Conservation (phyloP, 1,139 yeast species). For the Pneumocystis jirovecii region DNA sequence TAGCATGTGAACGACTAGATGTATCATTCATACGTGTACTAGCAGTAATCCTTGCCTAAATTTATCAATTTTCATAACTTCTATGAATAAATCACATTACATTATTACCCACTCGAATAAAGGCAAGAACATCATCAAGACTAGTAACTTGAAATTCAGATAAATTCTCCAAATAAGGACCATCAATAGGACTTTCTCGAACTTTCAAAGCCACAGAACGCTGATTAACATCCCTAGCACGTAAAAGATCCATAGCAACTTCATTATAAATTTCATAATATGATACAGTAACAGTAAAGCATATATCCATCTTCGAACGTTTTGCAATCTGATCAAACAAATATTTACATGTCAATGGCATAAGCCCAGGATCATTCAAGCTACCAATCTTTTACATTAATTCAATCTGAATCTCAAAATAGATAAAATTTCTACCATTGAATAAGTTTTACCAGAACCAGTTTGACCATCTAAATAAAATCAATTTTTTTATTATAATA, state of each 20-base stretch:
- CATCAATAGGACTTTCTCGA: constrained; percentile 39
- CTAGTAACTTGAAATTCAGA: constrained; percentile 3
- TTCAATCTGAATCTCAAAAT: constrained; percentile 50
- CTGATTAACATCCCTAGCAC: constrained; percentile 19
- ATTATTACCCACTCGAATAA: constrained; percentile 9
- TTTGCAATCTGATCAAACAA: not conserved
- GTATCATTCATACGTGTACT: constrained; percentile 51
- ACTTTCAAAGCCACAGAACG: constrained; percentile 25
- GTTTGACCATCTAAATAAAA: constrained; percentile 44
- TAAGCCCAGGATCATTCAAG: constrained; percentile 28
- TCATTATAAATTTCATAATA: constrained; percentile 43
- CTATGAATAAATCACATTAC: constrained; percentile 14
- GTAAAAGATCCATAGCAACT: constrained; percentile 44
- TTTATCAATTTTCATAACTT: constrained; percentile 16
- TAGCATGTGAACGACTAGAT: constrained; percentile 71
- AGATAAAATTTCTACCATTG: constrained; percentile 49
- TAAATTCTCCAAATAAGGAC: constrained; percentile 47
- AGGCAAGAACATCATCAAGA: not conserved
- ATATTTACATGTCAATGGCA: constrained; percentile 17
- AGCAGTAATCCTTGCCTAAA: constrained; percentile 46
- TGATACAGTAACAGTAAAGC: constrained; percentile 42
- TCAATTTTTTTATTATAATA: constrained; percentile 6
- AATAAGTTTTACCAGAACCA: constrained; percentile 56
- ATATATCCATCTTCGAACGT: constrained; percentile 17
- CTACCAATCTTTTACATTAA: constrained; percentile 41